Conservation (phyloP, 1,139 yeast species). For the Diutina siamensis region DNA sequence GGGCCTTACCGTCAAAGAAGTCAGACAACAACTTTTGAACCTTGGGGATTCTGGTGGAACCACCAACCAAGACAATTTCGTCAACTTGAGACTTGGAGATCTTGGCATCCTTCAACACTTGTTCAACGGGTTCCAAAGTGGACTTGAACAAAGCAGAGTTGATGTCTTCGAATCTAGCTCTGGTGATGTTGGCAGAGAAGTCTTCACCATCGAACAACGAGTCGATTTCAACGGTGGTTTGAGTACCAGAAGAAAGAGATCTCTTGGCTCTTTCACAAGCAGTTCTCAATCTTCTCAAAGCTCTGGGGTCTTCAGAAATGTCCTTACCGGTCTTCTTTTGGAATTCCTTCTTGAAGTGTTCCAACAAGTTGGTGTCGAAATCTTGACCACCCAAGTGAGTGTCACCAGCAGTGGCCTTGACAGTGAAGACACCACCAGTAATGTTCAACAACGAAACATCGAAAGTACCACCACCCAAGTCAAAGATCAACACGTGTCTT, state of each 20-base stretch:
- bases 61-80: conserved; percentile 31
- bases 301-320: conserved; percentile 63
- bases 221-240: conserved; percentile 23
- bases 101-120: conserved; percentile 25
- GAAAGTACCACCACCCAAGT: conserved; percentile 98
- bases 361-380: conserved; percentile 51
- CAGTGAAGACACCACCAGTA: conserved; percentile 99
- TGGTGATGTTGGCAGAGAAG: conserved; percentile 13
- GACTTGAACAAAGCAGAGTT: conserved; percentile 12
- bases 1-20: conserved; percentile 34
- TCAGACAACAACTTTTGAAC: conserved; percentile 28
- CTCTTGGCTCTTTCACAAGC: conserved; percentile 32
- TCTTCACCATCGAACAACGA: conserved; percentile 18
- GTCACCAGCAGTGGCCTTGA: conserved; percentile 99
- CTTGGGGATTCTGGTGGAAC: conserved; percentile 32
- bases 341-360: conserved; percentile 77
- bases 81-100: conserved; percentile 25
- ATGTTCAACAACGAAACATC: conserved; percentile 95
- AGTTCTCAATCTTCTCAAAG: conserved; percentile 30
- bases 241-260: conserved; percentile 29
- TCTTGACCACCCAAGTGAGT: conserved; percentile 99
- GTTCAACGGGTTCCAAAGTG: conserved; percentile 13
- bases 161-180: conserved; percentile 13
- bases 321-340: conserved; percentile 93
- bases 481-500: conserved; percentile 85